phyloP scores from a whole-genome alignment of 2,329 filamentous ascomycete genomes.

The Alternaria infectoria region DNA sequence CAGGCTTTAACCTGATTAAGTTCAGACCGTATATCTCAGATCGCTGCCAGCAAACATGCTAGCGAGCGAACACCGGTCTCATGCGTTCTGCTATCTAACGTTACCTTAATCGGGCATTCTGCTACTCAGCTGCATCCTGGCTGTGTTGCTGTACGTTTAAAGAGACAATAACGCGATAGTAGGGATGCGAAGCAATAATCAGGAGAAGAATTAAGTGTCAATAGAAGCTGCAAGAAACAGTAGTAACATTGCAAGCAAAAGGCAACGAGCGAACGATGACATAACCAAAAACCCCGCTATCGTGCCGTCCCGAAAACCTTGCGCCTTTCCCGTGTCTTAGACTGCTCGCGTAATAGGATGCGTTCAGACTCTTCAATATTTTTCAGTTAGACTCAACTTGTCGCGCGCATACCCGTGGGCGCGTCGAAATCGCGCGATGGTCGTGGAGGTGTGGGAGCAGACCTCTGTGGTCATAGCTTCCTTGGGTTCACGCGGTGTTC shows the following conservation, averaged over 20 bases:
- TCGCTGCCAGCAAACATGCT: slow-evolving; percentile 22
- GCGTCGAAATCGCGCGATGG: neutral
- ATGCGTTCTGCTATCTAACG: slow-evolving; percentile 41
- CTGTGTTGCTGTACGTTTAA: slow-evolving; percentile 35
- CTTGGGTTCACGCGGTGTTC: neutral
- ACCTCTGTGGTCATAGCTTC: neutral
- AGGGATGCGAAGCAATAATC: neutral
- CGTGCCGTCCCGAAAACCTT: slow-evolving; percentile 1
- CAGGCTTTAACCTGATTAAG: slow-evolving; percentile 62
- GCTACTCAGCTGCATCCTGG: slow-evolving; percentile 42
- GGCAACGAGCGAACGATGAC: neutral
- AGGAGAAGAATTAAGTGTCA: neutral
- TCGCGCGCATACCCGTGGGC: neutral
- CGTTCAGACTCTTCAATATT: neutral
- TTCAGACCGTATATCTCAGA: slow-evolving; percentile 63
- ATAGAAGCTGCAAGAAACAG: neutral
- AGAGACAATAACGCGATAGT: neutral
- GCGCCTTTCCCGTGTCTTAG: slow-evolving; percentile 3
- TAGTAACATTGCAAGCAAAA: neutral
- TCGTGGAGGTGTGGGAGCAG: neutral
- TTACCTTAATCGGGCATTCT: slow-evolving; percentile 49
- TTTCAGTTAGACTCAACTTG: neutral
- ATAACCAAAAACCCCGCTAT: slow-evolving; percentile 1
- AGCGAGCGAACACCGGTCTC: slow-evolving; percentile 46
- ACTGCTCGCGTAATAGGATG: neutral